phyloP scores from a whole-genome alignment of 192 early-diverging fungal species.

The Linnemannia zychae region DNA sequence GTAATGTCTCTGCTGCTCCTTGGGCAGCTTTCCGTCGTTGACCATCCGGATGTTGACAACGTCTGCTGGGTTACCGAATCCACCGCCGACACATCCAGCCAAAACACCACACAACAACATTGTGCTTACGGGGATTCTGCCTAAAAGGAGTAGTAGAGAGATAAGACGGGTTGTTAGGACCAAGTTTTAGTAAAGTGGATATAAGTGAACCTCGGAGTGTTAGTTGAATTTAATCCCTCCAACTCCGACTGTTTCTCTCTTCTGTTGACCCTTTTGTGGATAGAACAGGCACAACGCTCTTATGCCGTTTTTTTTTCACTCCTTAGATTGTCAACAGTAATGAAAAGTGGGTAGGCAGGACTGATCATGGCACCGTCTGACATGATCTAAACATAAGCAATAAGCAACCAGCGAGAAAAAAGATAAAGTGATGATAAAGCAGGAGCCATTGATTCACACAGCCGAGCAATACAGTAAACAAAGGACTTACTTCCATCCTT shows the following conservation, averaged over 20 bases:
- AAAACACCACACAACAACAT: conserved; percentile 61
- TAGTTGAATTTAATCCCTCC: neutral
- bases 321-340: neutral
- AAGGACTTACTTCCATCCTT: conserved; percentile 61
- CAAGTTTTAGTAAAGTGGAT: neutral
- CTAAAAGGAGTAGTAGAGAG: conserved; percentile 19
- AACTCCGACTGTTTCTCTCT: neutral
- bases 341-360: neutral
- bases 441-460: neutral
- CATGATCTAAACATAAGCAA: neutral
- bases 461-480: no score
- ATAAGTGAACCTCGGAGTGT: neutral
- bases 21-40: conserved; percentile 80
- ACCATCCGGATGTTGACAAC: conserved; percentile 87
- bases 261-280: neutral
- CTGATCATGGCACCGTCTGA: neutral
- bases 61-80: conserved; percentile 84
- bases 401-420: neutral
- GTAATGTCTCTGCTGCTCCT: conserved; percentile 77
- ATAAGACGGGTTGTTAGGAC: neutral
- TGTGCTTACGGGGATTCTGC: conserved; percentile 55
- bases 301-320: neutral
- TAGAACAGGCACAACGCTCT: neutral
- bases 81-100: conserved; percentile 71
- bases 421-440: neutral